Conservation (phyloP, 169 alveolate species). For the Eimeria necatrix region DNA sequence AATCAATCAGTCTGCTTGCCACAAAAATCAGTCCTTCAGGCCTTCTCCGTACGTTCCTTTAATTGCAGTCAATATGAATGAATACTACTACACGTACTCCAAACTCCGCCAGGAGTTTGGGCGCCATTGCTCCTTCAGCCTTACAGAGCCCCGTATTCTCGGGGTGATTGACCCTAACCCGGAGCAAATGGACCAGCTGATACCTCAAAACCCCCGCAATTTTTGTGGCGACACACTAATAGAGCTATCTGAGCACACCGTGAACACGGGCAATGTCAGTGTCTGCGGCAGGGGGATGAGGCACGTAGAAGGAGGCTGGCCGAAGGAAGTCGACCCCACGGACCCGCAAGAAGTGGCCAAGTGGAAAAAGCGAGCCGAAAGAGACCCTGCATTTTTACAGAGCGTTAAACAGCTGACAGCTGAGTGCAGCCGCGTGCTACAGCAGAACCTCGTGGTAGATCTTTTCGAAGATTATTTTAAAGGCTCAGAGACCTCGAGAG, state of each 20-base stretch:
- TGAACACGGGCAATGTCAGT: conserved; percentile 92
- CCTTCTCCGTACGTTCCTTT: too few species aligned
- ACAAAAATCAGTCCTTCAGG: too few species aligned
- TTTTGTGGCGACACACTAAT: conserved; percentile 91
- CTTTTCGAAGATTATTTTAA: conserved; percentile 94
- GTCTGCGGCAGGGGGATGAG: conserved; percentile 91
- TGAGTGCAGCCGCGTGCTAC: conserved; percentile 89
- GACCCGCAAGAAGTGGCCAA: conserved; percentile 94
- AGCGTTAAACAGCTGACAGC: conserved; percentile 90
- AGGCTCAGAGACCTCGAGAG: conserved; percentile 78
- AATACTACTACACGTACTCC: conserved; percentile 83
- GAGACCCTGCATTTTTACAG: conserved; percentile 90
- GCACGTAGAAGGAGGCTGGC: conserved; percentile 97
- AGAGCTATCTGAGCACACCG: conserved; percentile 90
- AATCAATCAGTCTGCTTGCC: too few species aligned
- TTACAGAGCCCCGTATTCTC: conserved; percentile 78
- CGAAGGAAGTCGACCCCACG: conserved; percentile 93
- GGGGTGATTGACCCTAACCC: conserved; percentile 79
- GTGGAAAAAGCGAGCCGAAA: conserved; percentile 91
- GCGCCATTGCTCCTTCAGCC: conserved; percentile 81
- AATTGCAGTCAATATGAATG: conserved; percentile 78
- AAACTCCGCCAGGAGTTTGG: conserved; percentile 86
- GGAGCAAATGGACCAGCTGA: conserved; percentile 69
- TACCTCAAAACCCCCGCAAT: conserved; percentile 88
- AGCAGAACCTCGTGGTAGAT: conserved; percentile 94